Percentiles rank a stretch among this genome's conserved stretches.
Conservation (phyloP, 495 filamentous ascomycete genomes). For the Pyrenula aspistea region DNA sequence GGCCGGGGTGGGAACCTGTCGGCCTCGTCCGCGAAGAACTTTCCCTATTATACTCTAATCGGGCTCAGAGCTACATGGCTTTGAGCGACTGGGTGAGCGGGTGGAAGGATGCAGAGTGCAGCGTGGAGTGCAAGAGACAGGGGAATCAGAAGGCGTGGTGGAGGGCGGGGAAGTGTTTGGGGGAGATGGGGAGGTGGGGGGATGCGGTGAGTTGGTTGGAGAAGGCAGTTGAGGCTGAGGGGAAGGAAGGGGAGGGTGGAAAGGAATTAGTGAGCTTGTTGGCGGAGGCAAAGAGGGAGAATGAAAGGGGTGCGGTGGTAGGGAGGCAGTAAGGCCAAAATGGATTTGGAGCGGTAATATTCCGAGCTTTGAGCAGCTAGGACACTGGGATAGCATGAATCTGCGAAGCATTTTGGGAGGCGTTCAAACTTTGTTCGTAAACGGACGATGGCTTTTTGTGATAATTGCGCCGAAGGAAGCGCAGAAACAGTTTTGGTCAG, state of each 20-base stretch:
- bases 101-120: constrained; percentile 68
- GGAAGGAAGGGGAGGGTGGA: constrained; percentile 45
- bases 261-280: constrained; percentile 53
- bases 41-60: constrained; percentile 65
- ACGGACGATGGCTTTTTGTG: too few relatives aligned
- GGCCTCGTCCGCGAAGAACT: constrained; percentile 75
- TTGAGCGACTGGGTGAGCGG: constrained; percentile 70
- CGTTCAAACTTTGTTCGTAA: too few relatives aligned
- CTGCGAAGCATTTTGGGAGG: too few relatives aligned
- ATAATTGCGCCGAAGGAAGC: too few relatives aligned
- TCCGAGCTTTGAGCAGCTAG: too few relatives aligned
- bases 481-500: too few relatives aligned
- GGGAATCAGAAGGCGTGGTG: constrained; percentile 94
- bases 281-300: constrained; percentile 51
- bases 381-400: too few relatives aligned
- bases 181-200: constrained; percentile 80
- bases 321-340: not conserved
- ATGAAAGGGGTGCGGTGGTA: constrained; percentile 14
- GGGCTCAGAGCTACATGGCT: constrained; percentile 83
- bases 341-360: not conserved
- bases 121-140: constrained; percentile 75
- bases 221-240: constrained; percentile 73
- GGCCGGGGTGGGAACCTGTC: constrained; percentile 79
- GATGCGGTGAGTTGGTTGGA: constrained; percentile 69
- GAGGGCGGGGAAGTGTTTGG: constrained; percentile 65